These are phyloP conservation scores for Alternaria ventricosa DNA, from an alignment of 2,329 filamentous ascomycete genomes.

Conservation along the genomic window DNA sequence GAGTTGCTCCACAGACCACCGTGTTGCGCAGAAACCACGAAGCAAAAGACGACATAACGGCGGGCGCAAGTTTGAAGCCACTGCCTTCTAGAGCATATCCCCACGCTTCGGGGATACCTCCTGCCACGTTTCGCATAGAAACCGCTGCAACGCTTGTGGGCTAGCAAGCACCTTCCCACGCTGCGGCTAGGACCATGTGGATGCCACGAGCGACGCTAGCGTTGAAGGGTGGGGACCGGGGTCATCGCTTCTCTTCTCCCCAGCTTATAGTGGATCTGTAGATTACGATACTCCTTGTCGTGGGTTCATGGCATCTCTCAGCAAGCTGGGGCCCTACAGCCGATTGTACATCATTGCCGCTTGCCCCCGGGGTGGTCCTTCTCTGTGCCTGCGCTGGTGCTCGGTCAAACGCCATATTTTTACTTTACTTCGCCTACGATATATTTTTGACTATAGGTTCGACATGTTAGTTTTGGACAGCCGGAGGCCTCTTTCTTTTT, in stretches of 20 bases:
- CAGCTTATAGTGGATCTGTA: constrained; percentile 20
- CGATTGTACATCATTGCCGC: constrained; percentile 33
- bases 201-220: constrained; percentile 12
- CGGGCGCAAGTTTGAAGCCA: background rate
- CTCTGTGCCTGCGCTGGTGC: constrained; percentile 4
- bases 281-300: constrained; percentile 14
- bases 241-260: background rate
- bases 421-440: background rate
- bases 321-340: constrained; percentile 8
- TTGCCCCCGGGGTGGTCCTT: constrained; percentile 15
- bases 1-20: background rate
- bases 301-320: constrained; percentile 12
- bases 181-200: background rate
- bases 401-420: constrained; percentile 4
- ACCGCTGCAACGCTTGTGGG: background rate
- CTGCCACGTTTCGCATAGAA: constrained; percentile 5
- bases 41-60: background rate
- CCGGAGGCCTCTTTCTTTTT: constrained; percentile 15
- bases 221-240: constrained; percentile 15
- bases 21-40: constrained; percentile 3
- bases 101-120: background rate
- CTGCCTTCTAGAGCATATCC: background rate
- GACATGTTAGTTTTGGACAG: constrained; percentile 25
- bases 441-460: constrained; percentile 10
- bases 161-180: constrained; percentile 4